A percentile compares a stretch with the other conserved stretches of the same genome.
Evolutionary conservation across 805 yeast genomes (phyloP).

Genomic region (Cyberlindnera maritima): DNA sequence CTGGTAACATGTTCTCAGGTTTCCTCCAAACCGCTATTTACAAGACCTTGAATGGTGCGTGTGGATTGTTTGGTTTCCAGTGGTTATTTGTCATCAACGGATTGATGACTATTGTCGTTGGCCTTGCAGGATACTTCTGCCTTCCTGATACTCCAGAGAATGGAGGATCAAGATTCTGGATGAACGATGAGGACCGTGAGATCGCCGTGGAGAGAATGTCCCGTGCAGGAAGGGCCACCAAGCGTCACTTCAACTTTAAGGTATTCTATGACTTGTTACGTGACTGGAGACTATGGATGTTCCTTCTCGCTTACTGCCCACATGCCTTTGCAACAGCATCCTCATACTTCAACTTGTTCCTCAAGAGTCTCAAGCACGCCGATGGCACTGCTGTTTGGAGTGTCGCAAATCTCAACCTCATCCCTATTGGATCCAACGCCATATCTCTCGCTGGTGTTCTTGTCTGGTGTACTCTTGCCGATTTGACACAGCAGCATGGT

Average conservation of each 20-base stretch:
- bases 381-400: conserved; percentile 16
- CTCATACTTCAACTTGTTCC: conserved; percentile 16
- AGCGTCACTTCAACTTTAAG: conserved; percentile 8
- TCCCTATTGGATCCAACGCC: conserved; percentile 23
- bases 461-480: conserved; percentile 15
- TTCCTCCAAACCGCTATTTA: conserved; percentile 39
- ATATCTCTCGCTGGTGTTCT: conserved; percentile 16
- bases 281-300: conserved; percentile 17
- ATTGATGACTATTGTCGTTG: conserved; percentile 23
- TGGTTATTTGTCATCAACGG: conserved; percentile 22
- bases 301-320: conserved; percentile 14
- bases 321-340: conserved; percentile 10
- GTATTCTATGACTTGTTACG: conserved; percentile 2
- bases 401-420: conserved; percentile 16
- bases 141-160: conserved; percentile 38
- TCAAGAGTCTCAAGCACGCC: conserved; percentile 15
- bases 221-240: conserved; percentile 16
- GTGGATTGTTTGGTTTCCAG: conserved; percentile 15
- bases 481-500: conserved; percentile 12
- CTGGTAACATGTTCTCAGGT: conserved; percentile 29
- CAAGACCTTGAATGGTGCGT: conserved; percentile 9
- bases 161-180: conserved; percentile 29
- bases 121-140: conserved; percentile 33
- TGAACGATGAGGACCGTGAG: conserved; percentile 30
- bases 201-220: conserved; percentile 27